Evolutionary conservation across 352 stramenopile genomes (phyloP), one percentile per base, ranked within the genome.

Genomic region (Globisporangium abappressorium): DNA sequence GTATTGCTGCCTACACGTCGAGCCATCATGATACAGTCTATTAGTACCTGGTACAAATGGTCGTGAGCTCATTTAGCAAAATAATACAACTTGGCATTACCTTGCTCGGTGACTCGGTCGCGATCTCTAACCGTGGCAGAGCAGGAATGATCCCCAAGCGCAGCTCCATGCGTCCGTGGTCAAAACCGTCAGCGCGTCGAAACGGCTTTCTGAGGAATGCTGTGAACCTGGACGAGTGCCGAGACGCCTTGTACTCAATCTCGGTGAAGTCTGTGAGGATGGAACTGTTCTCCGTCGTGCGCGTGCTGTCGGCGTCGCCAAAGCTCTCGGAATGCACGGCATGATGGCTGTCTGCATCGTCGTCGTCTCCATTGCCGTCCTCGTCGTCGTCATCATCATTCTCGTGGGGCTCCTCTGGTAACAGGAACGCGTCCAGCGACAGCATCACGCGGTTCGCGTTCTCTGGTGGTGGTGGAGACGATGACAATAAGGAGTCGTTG

Each of bases 251-350:
- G 26, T 71, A 79, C 36, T 92, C 80, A 4, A 71, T 65, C 34
- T 93, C 85, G 0, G 73, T 77, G 34, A 85, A 65, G 26, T 93
- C 85, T 9, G 85, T 78, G 53, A 90, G 61, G 5, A 91, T 75
- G 0, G 85, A 93, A 71, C 83, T 91, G 63, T 89, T 89, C 64
- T 91, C 81, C 0, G 85, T 93, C 5, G 83, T 90, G 28, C 80
- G 71, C 0, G 75, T 79, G 65, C 85, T 93, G 70, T 93, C 81
- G 2, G 78, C 85, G 54, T 93, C 85, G 2, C 85, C 83, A 71
- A 93, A 93, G 46, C 82, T 91, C 68, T 93, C 85, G 0, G 85
- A 93, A 57, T 88, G 78, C 59, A 93, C 85, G 14, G 85, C 85
- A 56, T 78, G 74, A 55, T 89, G 85, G 57, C 83, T 91, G 56